phyloP scores from a whole-genome alignment of 495 filamentous ascomycete genomes.

The Astrothelium subdiscretum region DNA sequence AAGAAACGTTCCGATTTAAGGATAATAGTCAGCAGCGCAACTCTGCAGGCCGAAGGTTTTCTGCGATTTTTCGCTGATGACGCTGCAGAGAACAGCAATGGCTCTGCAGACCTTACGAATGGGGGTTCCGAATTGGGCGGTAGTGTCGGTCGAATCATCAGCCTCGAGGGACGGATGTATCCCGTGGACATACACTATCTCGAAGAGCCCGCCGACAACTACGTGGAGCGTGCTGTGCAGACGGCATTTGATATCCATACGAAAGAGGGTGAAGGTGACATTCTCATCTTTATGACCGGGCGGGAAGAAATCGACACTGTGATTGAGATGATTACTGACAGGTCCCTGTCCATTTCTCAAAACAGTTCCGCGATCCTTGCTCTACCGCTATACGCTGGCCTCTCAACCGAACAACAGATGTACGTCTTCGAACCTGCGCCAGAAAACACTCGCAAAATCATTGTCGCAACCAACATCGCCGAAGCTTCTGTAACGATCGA shows the following conservation, averaged over 20 bases:
- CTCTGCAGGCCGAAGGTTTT: slow-evolving; percentile 84
- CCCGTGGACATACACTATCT: slow-evolving; percentile 84
- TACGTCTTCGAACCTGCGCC: slow-evolving; percentile 31
- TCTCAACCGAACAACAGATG: slow-evolving; percentile 30
- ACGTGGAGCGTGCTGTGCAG: slow-evolving; percentile 74
- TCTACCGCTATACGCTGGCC: slow-evolving; percentile 30
- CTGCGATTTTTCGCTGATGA: slow-evolving; percentile 62
- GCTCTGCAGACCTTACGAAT: slow-evolving; percentile 24
- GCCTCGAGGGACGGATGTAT: slow-evolving; percentile 81
- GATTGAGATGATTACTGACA: slow-evolving; percentile 25
- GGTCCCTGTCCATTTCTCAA: slow-evolving; percentile 15
- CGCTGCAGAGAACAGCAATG: slow-evolving; percentile 25
- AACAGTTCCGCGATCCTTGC: slow-evolving; percentile 17
- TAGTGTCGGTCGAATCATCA: slow-evolving; percentile 64
- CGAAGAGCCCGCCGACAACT: slow-evolving; percentile 71
- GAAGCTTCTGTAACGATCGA: slow-evolving; percentile 35
- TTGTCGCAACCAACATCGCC: slow-evolving; percentile 32
- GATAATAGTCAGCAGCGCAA: slow-evolving; percentile 89
- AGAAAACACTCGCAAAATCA: slow-evolving; percentile 28
- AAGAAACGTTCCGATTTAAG: slow-evolving; percentile 72
- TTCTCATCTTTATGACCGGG: slow-evolving; percentile 46
- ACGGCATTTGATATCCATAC: slow-evolving; percentile 89
- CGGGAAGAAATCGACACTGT: slow-evolving; percentile 31
- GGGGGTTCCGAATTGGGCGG: slow-evolving; percentile 14
- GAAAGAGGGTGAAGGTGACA: slow-evolving; percentile 76